Evolutionary conservation across 1,284 basidiomycete genomes (phyloP).

Genomic region (Cutaneotrichosporon sp.): DNA sequence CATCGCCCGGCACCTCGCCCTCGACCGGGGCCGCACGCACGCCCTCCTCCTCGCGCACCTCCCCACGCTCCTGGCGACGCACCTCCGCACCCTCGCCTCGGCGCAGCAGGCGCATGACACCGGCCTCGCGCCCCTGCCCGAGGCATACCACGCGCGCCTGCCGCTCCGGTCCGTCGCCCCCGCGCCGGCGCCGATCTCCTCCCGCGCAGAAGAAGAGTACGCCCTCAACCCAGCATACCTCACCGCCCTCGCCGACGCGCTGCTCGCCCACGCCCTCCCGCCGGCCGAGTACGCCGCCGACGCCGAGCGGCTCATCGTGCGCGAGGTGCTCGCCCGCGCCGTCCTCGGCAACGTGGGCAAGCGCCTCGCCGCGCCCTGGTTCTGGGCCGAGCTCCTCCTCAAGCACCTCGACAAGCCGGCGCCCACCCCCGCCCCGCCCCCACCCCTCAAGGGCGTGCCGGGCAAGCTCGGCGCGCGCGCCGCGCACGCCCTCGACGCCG

Average conservation of each 20-base stretch:
- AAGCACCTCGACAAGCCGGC: slow-evolving; percentile 4
- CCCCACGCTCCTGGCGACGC: slow-evolving; percentile 32
- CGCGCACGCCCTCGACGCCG: background rate
- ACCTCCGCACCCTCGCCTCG: slow-evolving; percentile 33
- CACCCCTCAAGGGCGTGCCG: background rate
- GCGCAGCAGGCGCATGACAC: slow-evolving; percentile 18
- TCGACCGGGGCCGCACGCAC: slow-evolving; percentile 15
- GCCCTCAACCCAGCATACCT: slow-evolving; percentile 47
- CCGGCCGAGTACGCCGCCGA: slow-evolving; percentile 44
- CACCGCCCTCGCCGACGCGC: slow-evolving; percentile 45
- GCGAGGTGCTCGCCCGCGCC: slow-evolving; percentile 54
- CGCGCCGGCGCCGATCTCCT: background rate
- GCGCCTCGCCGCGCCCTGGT: slow-evolving; percentile 52
- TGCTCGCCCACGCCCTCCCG: slow-evolving; percentile 49
- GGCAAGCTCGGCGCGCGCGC: background rate
- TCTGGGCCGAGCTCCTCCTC: slow-evolving; percentile 40
- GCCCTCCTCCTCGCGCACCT: slow-evolving; percentile 35
- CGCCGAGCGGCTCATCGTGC: slow-evolving; percentile 49
- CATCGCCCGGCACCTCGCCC: slow-evolving; percentile 28
- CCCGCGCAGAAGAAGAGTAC: slow-evolving; percentile 13
- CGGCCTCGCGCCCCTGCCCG: slow-evolving; percentile 4
- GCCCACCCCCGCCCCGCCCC: background rate
- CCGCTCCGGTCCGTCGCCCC: slow-evolving; percentile 27
- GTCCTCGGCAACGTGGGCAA: slow-evolving; percentile 47
- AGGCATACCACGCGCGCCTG: slow-evolving; percentile 40